Evolutionary conservation across 768 basidiomycete genomes (phyloP).

Genomic region (Mycena latifolia): DNA sequence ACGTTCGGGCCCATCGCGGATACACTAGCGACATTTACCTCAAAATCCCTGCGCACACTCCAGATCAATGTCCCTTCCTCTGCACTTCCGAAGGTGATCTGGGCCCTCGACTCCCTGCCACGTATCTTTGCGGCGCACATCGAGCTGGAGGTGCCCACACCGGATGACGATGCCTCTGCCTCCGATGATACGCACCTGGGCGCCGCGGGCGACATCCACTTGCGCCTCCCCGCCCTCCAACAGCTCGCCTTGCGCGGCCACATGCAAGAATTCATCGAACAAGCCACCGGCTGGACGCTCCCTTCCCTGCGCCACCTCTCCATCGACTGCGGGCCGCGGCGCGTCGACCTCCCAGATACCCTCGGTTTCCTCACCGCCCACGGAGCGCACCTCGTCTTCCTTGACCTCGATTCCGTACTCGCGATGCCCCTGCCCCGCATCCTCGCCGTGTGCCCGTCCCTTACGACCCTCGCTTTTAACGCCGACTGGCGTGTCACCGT

Average conservation of each 20-base stretch:
- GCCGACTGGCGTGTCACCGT: constrained; percentile 74
- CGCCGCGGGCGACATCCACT: constrained; percentile 66
- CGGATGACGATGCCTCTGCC: constrained; percentile 48
- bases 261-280: constrained; percentile 76
- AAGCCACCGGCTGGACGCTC: constrained; percentile 74
- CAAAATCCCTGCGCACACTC: constrained; percentile 67
- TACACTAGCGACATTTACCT: constrained; percentile 65
- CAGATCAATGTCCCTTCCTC: constrained; percentile 70
- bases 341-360: constrained; percentile 68
- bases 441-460: constrained; percentile 72
- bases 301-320: constrained; percentile 70
- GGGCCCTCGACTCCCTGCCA: constrained; percentile 75
- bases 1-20: constrained; percentile 76
- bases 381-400: constrained; percentile 68
- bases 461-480: constrained; percentile 78
- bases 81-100: constrained; percentile 74
- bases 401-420: constrained; percentile 74
- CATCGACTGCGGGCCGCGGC: constrained; percentile 62
- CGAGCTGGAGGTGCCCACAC: constrained; percentile 53
- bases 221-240: constrained; percentile 66
- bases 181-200: constrained; percentile 67
- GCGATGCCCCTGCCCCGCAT: constrained; percentile 68
- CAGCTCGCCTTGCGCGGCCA: constrained; percentile 75
- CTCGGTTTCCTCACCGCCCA: constrained; percentile 70
- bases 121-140: constrained; percentile 68